Conservation (phyloP, 371 early-diverging fungal genomes). For the Mucor indicus region DNA sequence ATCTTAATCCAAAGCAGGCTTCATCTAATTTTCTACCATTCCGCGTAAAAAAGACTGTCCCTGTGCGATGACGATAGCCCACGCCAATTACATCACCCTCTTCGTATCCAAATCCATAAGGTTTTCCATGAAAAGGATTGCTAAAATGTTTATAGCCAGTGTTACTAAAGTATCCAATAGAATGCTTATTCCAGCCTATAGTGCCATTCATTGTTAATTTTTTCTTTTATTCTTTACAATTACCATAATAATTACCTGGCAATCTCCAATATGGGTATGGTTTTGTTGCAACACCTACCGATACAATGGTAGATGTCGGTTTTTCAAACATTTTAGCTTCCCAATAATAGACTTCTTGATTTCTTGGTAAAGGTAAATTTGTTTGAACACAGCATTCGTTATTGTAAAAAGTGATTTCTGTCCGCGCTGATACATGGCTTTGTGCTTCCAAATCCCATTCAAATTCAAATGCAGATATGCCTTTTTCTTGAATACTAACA, state of each 20-base stretch:
- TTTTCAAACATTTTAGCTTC: conserved; percentile 76
- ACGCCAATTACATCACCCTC: conserved; percentile 79
- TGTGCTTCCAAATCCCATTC: conserved; percentile 65
- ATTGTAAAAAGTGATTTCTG: conserved; percentile 70
- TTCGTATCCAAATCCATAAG: conserved; percentile 58
- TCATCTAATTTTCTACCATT: conserved; percentile 70
- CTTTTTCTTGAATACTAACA: conserved; percentile 77
- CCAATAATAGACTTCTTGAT: conserved; percentile 76
- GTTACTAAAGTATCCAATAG: conserved; percentile 69
- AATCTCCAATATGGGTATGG: conserved; percentile 68
- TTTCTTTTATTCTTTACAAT: no score
- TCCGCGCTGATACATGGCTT: conserved; percentile 67
- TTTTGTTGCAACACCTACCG: conserved; percentile 67
- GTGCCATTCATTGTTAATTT: background rate
- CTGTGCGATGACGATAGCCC: conserved; percentile 73
- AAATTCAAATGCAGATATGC: conserved; percentile 84
- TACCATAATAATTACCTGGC: no score
- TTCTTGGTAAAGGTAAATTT: conserved; percentile 77
- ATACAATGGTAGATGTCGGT: conserved; percentile 56
- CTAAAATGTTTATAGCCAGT: conserved; percentile 66
- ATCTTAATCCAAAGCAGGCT: conserved; percentile 52
- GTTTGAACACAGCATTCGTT: conserved; percentile 79
- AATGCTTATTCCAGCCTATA: conserved; percentile 67
- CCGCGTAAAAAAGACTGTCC: conserved; percentile 75
- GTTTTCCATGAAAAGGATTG: conserved; percentile 60